Evolutionary conservation across 2,329 filamentous ascomycete genomes (phyloP), one percentile per base, ranked within the genome.

Genomic region (Colletotrichum lentis): DNA sequence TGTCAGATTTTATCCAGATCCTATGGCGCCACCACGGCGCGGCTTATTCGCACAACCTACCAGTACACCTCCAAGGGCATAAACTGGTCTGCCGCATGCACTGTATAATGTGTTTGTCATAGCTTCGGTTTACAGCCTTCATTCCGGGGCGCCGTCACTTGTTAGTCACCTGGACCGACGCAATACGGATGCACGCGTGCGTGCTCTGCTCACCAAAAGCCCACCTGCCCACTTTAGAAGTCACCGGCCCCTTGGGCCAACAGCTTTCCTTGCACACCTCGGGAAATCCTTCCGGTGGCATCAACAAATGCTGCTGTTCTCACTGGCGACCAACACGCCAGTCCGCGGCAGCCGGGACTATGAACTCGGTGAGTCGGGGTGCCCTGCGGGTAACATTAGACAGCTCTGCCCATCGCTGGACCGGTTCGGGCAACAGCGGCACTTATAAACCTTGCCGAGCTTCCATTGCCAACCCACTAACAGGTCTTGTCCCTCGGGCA

Each of bases 371-470:
- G 41, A 61, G 37, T 52, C 58, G 54, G 60, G 54, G 39, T 67
- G 49, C 53, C 54, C 60, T 47, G 41, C 54, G 65, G 61, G 16
- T 54, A 58, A 54, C 31, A 35, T 16, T 37, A 24, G 44, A 37
- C 41, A 41, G 46, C 61, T 31, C 41, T 35, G 65, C 31, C 65
- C n/a, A 49, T 68, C 47, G 10, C 35, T 59, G 47, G 12, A 27
- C 20, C 49, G 53, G 20, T 31, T 59, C 47, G 46, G 53, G 64
- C 60, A 67, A 64, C n/a, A 43, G 24, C 61, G 61, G 61, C 60
- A 59, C 31, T 58, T 67, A 39, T 53, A 6, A 49, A 47, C 39
- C 54, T 41, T 64, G 60, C 64, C 60, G 46, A 64, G 37, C 37
- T 39, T 27, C 12, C 31, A 22, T n/a, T 35, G 14, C n/a, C 47